Evolutionary conservation across 2,329 filamentous ascomycete species (phyloP), one percentile per base, ranked within the genome.

Genomic region (Dactylellina haptotyla): DNA sequence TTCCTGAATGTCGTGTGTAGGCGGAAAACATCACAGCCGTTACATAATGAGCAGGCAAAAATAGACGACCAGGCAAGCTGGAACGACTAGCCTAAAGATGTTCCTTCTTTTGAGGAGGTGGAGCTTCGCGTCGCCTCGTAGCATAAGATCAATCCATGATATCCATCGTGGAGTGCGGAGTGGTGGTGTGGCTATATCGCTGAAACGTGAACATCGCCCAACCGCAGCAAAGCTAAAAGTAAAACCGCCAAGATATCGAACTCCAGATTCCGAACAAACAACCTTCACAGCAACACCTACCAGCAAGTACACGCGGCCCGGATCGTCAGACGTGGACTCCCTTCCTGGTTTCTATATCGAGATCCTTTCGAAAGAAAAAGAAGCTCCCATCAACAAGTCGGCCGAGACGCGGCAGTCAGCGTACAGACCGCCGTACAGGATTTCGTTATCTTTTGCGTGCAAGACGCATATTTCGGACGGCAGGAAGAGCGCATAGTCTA

Each of bases 21-120:
- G 37, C 41, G 16, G 34, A 23, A 46, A 23, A 32, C 41, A 34
- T 48, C 5, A 34, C 14, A 14, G 32, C 37, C 23, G 48, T 48
- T 65, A 67, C 58, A 53, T 53, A 53, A 67, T 46, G 26, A 23
- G 28, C 32, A 23, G 43, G 63, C 63, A 67, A 65, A 65, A 65
- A 65, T 56, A 65, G 63, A 54, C 59, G 51, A 37, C 62, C 23
- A 57, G 41, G 16, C 45, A 28, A 41, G 50, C 62, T 34, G 50
- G 50, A 56, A 57, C 28, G 30, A n/a, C 53, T 50, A 16, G 41
- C 20, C 46, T 8, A 16, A 37, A 30, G 37, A 43, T 28, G 37
- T 51, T 25, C 43, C 25, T 30, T 10, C 48, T 26, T 3, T 59
- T 59, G 26, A 62, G 57, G 10, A 20, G n/a, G 41, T 45, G 8